Evolutionary conservation across 1,284 basidiomycete species (phyloP), one percentile per base, ranked within the genome.

Genomic region (Melampsora americana): DNA sequence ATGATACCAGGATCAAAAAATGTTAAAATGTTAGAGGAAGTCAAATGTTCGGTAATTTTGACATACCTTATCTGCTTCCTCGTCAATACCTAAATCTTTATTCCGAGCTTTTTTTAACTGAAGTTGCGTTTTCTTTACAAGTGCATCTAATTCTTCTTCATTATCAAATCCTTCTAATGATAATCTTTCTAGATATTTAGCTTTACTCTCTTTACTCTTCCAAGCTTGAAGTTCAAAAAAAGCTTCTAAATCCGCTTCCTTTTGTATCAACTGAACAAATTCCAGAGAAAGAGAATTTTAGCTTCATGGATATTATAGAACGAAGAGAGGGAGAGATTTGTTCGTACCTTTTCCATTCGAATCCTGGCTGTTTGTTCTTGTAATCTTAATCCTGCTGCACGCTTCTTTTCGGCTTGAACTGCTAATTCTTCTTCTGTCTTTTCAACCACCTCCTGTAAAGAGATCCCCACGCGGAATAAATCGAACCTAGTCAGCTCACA

Each of bases 351-450:
- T 80, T 97, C 93, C 79, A 88, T 85, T 12, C 95, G 85, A 78
- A 90, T 90, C 82, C 90, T 92, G 0, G 92, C 90, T n/a, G 93
- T 92, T 81, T 96, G 89, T 83, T 98, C 94, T 83, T 95, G 93
- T 65, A 99, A 82, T 80, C 93, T 89, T 75, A 88, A 86, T 0
- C 93, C 93, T 78, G 94, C 90, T 82, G 95, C 92, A 80, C 88
- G 89, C 77, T 91, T 85, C 81, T 89, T 89, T 82, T 96, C 94
- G 0, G 90, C 85, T 56, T 89, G 87, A 30, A 88, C 86, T 0
- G 88, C 87, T 0, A 96, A 83, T 81, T 98, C 95, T 79, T 96
- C 95, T 79, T 94, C 92, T 0, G 92, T 91, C 83, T 95, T 95
- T 83, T 95, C 93, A 65, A 92, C 90, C 0, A 87, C 84, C 0